Conservation (phyloP, 257 asterid species). For the Thymus quinquecostatus region DNA sequence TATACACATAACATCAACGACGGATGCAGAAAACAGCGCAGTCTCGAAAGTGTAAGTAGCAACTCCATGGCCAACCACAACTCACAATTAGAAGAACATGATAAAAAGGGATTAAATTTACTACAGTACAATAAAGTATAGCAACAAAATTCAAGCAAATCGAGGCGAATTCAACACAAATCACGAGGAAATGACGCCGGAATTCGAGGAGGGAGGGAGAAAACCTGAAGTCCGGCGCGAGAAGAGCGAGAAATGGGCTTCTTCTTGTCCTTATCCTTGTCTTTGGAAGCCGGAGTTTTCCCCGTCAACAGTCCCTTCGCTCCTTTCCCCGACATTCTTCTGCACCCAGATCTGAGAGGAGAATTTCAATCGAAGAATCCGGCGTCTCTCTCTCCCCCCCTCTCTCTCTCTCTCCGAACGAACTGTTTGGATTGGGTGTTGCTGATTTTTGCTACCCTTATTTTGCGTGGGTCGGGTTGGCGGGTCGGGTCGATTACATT, state of each 20-base stretch:
- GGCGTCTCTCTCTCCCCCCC: slow-evolving; percentile 3
- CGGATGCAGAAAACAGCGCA: neutral
- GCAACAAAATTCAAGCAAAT: neutral
- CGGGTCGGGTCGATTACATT: no score
- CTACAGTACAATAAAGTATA: no score
- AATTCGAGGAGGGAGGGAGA: neutral
- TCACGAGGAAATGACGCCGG: neutral
- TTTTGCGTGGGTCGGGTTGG: neutral
- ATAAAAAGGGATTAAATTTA: neutral
- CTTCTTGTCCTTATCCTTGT: slow-evolving; percentile 59
- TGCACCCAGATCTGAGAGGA: slow-evolving; percentile 26
- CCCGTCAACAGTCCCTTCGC: slow-evolving; percentile 53
- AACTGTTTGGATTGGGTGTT: slow-evolving; percentile 34
- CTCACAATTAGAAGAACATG: neutral
- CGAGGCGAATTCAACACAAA: neutral
- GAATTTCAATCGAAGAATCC: neutral
- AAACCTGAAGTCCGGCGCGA: slow-evolving; percentile 57
- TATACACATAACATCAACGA: neutral
- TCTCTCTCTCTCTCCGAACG: slow-evolving; percentile 21
- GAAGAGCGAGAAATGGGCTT: slow-evolving; percentile 56
- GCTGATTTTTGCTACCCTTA: neutral
- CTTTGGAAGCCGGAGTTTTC: slow-evolving; percentile 53
- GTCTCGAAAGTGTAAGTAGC: neutral
- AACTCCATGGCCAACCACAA: neutral
- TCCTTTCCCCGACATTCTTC: slow-evolving; percentile 56